A percentile compares a stretch with the other conserved stretches of the same genome.
Conservation (phyloP, 1,284 basidiomycete genomes). For the Phellopilus nigrolimitatus region DNA sequence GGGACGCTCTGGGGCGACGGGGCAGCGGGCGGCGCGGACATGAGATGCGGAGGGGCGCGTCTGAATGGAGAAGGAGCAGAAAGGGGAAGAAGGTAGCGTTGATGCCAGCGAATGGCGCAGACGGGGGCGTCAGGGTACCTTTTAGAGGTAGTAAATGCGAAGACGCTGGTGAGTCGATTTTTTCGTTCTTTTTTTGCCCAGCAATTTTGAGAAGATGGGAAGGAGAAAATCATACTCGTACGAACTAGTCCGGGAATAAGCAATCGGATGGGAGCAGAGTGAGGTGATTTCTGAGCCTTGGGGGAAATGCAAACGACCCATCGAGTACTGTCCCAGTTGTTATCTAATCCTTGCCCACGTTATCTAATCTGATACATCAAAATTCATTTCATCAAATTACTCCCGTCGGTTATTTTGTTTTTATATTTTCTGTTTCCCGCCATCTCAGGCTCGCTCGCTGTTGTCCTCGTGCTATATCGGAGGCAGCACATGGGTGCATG, state of each 20-base stretch:
- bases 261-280: too few species aligned
- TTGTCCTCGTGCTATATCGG: too few species aligned
- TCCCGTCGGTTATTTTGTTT: background rate
- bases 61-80: background rate
- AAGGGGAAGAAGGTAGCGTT: background rate
- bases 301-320: too few species aligned
- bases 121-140: background rate
- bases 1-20: background rate
- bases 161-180: too few species aligned
- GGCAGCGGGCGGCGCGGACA: background rate
- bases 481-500: too few species aligned
- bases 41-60: background rate
- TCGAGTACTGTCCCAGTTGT: too few species aligned
- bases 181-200: too few species aligned
- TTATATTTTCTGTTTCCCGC: background rate
- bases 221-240: too few species aligned
- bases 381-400: background rate
- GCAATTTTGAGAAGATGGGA: too few species aligned
- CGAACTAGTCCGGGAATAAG: too few species aligned
- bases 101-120: background rate
- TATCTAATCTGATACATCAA: background rate
- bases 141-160: slow-evolving; percentile 7
- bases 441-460: too few species aligned
- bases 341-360: background rate
- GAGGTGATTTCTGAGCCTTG: too few species aligned